Percentiles rank a stretch among this genome's conserved stretches.
phyloP scores from a whole-genome alignment of 371 early-diverging fungal genomes.

The Blakeslea trispora region DNA sequence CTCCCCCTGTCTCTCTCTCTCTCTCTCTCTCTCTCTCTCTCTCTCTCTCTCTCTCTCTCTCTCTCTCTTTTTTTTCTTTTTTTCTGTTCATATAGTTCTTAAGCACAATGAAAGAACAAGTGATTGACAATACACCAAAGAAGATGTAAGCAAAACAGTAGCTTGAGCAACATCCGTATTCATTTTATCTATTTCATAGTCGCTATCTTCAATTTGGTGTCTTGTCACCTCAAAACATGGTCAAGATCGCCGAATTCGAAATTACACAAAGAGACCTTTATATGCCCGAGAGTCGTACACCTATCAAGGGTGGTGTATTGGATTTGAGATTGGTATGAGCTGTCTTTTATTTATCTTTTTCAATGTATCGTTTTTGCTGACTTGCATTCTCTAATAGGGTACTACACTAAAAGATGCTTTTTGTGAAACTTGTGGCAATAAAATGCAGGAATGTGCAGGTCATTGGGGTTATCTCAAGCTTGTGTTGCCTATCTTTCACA shows the following conservation, averaged over 20 bases:
- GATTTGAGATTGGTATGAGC: constrained; percentile 83
- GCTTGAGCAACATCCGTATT: too few relatives aligned
- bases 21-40: too few relatives aligned
- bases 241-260: constrained; percentile 85
- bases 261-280: constrained; percentile 93
- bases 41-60: too few relatives aligned
- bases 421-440: constrained; percentile 95
- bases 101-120: constrained; percentile 75
- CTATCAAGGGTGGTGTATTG: constrained; percentile 87
- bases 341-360: not conserved
- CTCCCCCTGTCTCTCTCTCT: too few relatives aligned
- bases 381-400: constrained; percentile 57
- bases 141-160: constrained; percentile 63
- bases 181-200: constrained; percentile 35
- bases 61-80: too few relatives aligned
- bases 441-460: constrained; percentile 93
- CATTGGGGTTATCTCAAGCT: constrained; percentile 98
- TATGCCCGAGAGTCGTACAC: constrained; percentile 74
- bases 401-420: constrained; percentile 80
- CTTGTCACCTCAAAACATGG: constrained; percentile 82
- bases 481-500: constrained; percentile 97
- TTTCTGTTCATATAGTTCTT: too few relatives aligned
- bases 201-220: constrained; percentile 91
- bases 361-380: too few relatives aligned
- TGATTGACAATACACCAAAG: constrained; percentile 76